These are phyloP conservation scores for Emericellopsis atlantica DNA, from an alignment of 2,329 filamentous ascomycete species.

Conservation along the genomic window DNA sequence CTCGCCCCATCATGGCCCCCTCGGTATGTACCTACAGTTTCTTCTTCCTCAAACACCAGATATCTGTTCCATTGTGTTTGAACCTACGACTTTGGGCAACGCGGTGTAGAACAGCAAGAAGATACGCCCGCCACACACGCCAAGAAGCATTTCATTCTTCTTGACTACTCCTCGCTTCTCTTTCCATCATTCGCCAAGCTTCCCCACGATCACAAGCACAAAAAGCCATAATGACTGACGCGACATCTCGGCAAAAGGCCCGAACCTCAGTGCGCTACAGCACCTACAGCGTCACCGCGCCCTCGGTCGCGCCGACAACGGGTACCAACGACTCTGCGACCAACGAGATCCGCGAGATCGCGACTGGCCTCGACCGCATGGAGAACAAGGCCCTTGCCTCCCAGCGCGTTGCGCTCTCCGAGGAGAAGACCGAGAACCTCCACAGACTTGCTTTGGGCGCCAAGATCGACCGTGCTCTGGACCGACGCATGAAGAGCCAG, in stretches of 20 bases:
- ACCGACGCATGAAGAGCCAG: constrained; percentile 75
- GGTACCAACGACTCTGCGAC: constrained; percentile 40
- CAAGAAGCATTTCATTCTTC: background rate
- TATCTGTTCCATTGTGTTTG: too few species aligned
- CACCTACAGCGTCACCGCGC: constrained; percentile 46
- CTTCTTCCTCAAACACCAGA: background rate
- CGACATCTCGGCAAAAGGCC: constrained; percentile 21
- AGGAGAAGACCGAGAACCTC: constrained; percentile 70
- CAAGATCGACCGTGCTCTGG: constrained; percentile 80
- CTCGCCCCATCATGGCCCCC: constrained; percentile 49
- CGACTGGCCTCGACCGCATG: constrained; percentile 71
- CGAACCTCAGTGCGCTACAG: constrained; percentile 45
- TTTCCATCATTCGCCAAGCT: background rate
- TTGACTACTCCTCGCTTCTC: background rate
- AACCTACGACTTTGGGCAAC: too few species aligned
- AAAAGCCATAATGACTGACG: constrained; percentile 6
- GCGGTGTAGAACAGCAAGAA: too few species aligned
- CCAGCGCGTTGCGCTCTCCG: constrained; percentile 60
- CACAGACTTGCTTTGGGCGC: constrained; percentile 80
- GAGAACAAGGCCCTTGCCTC: constrained; percentile 76
- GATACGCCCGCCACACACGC: too few species aligned
- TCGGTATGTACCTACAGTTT: constrained; percentile 30
- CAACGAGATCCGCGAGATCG: constrained; percentile 55
- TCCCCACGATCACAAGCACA: background rate
- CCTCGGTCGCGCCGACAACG: constrained; percentile 46